Percentiles rank a stretch among this genome's conserved stretches.
These are phyloP conservation scores for Collybia sordida DNA, from an alignment of 768 basidiomycete species.

Conservation along the genomic window DNA sequence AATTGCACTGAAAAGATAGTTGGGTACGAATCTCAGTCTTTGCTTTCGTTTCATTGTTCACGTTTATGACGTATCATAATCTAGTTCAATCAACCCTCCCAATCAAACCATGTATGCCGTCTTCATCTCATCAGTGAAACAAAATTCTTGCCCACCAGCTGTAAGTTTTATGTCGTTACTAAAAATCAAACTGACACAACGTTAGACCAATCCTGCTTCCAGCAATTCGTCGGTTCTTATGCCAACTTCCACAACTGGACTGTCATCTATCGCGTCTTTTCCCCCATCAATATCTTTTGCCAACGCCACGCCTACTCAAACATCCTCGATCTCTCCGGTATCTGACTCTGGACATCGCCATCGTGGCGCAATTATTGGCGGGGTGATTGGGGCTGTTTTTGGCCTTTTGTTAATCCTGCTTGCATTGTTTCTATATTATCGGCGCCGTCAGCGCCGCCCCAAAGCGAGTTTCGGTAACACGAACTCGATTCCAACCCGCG, in stretches of 20 bases:
- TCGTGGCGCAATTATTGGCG: neutral
- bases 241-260: no score
- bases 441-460: neutral
- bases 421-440: neutral
- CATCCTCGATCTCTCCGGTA: neutral
- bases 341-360: neutral
- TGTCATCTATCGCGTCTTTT: no score
- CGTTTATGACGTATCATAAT: neutral
- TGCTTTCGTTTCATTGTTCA: no score
- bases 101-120: neutral
- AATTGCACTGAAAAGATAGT: neutral
- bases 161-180: no score
- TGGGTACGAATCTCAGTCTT: neutral
- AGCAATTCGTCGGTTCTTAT: no score
- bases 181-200: no score
- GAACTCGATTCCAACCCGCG: no score
- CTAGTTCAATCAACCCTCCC: neutral
- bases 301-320: neutral
- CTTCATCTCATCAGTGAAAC: neutral
- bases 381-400: neutral
- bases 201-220: no score
- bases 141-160: neutral
- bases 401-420: neutral
- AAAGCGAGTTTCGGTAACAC: no score
- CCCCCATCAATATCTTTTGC: no score